Percentiles rank a stretch among this genome's conserved stretches.
Conservation (phyloP, 139 green algal species). For the Tetradesmus obliquus region DNA sequence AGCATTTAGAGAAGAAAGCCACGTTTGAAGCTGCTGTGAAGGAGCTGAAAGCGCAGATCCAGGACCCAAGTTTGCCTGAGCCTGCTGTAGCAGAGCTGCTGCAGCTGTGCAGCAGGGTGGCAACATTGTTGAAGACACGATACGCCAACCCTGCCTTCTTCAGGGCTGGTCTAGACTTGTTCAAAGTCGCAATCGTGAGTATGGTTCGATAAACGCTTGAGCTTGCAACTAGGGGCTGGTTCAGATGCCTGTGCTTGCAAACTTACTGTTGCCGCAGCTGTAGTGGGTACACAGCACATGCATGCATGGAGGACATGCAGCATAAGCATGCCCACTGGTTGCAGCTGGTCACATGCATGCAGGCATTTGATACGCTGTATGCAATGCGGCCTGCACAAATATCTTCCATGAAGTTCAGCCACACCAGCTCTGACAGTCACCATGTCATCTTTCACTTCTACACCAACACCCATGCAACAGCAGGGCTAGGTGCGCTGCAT, state of each 20-base stretch:
- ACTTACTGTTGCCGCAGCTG: not conserved
- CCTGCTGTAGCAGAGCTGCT: not conserved
- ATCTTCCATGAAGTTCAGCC: not conserved
- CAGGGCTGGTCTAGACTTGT: not conserved
- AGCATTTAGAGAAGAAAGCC: conserved; percentile 41
- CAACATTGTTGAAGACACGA: conserved; percentile 32
- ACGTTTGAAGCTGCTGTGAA: conserved; percentile 33
- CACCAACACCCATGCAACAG: not conserved
- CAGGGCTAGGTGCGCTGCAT: not conserved
- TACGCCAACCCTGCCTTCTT: conserved; percentile 22
- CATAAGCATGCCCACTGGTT: not conserved
- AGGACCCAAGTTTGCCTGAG: not conserved
- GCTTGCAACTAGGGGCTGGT: too few relatives aligned
- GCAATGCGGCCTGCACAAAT: not conserved
- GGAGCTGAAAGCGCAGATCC: not conserved
- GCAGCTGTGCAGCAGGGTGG: conserved; percentile 1
- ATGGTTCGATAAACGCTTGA: too few relatives aligned
- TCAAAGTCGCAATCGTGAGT: conserved; percentile 1
- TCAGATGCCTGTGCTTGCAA: not conserved
- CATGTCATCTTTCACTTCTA: not conserved
- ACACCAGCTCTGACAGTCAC: too few relatives aligned
- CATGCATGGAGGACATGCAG: not conserved
- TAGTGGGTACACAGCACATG: not conserved
- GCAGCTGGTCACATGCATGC: not conserved
- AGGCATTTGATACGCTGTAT: not conserved